Conservation (phyloP, 331 rosid genomes). For the Prunus yedoensis region DNA sequence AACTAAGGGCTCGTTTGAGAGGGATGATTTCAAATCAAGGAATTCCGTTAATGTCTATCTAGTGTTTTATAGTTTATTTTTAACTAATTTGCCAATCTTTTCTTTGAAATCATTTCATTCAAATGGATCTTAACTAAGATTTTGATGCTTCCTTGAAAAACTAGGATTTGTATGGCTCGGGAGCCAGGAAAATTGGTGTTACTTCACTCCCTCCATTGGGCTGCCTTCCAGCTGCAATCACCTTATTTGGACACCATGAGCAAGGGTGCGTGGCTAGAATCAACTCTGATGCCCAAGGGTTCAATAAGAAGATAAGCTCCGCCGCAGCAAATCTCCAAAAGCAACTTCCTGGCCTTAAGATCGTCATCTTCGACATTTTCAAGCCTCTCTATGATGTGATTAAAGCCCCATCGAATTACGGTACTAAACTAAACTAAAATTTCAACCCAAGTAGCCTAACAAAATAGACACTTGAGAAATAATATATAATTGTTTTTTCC, state of each 20-base stretch:
- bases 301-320: constrained; percentile 69
- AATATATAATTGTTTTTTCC: background rate
- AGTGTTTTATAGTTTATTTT: no score
- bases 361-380: constrained; percentile 76
- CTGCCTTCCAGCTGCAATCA: constrained; percentile 76
- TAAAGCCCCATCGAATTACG: constrained; percentile 61
- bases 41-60: no score
- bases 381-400: constrained; percentile 63
- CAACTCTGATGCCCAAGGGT: constrained; percentile 73
- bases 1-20: background rate
- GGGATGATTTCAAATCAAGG: background rate
- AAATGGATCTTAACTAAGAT: background rate
- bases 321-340: constrained; percentile 71
- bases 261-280: constrained; percentile 68
- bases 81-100: background rate
- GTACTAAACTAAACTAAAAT: constrained; percentile 26
- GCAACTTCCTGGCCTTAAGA: constrained; percentile 65
- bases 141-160: constrained; percentile 15
- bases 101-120: background rate
- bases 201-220: constrained; percentile 96
- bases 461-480: background rate
- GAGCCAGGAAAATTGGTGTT: constrained; percentile 89
- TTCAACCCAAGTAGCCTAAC: background rate
- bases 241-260: constrained; percentile 60
- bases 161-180: constrained; percentile 68